These are phyloP conservation scores for Fusarium annulatum DNA, from an alignment of 2,329 filamentous ascomycete species.

Conservation along the genomic window DNA sequence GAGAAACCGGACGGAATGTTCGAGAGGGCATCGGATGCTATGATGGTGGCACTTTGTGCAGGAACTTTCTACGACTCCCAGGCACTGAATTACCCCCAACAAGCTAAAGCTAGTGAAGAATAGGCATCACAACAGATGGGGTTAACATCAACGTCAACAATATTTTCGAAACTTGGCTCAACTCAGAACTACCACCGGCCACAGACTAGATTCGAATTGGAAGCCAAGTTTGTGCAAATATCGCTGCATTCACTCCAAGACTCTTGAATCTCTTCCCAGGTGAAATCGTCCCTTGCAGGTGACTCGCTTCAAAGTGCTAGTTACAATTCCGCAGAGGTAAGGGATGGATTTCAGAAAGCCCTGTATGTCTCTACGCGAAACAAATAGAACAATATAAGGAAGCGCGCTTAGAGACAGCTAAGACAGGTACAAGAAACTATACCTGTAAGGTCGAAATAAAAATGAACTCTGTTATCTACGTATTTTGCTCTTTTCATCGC, in stretches of 20 bases:
- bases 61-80: not conserved
- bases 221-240: not conserved
- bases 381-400: not conserved
- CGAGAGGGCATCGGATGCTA: not conserved
- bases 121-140: not conserved
- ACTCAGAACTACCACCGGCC: not conserved
- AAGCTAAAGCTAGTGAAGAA: not conserved
- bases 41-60: not conserved
- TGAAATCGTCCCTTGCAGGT: not conserved
- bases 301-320: not conserved
- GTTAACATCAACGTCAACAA: not conserved
- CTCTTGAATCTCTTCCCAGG: not conserved
- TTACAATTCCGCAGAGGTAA: not conserved
- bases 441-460: not conserved
- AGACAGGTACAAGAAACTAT: conserved; percentile 9
- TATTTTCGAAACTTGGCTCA: not conserved
- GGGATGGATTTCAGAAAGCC: conserved; percentile 2
- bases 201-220: not conserved
- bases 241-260: not conserved
- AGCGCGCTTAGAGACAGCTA: not conserved
- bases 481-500: not conserved
- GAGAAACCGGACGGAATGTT: not conserved
- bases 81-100: not conserved
- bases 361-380: conserved; percentile 29
- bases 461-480: not conserved